These are phyloP conservation scores for Cyclospora cayetanensis DNA, from an alignment of 169 alveolate genomes.

Conservation along the genomic window DNA sequence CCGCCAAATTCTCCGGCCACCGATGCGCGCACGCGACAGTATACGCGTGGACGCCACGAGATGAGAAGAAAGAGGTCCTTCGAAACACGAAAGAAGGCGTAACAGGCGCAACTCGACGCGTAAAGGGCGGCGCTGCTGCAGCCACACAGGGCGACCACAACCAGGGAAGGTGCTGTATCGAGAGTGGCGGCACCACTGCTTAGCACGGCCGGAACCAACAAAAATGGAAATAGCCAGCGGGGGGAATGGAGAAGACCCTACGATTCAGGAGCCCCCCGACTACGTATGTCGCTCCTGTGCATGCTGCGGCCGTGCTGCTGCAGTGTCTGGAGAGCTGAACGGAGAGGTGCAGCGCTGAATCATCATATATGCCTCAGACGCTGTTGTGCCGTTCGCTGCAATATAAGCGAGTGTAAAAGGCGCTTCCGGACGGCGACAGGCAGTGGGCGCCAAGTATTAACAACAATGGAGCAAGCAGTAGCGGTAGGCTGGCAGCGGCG, in stretches of 20 bases:
- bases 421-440: conserved; percentile 45
- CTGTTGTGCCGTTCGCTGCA: conserved; percentile 18
- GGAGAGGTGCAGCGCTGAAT: conserved; percentile 59
- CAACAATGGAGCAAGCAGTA: conserved; percentile 56
- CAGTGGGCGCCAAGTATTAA: conserved; percentile 50
- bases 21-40: conserved; percentile 1
- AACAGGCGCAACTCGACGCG: too few relatives aligned
- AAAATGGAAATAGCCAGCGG: conserved; percentile 32
- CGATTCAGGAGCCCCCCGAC: conserved; percentile 51
- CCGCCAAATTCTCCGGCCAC: conserved; percentile 21
- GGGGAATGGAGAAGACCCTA: conserved; percentile 49
- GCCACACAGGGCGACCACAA: neutral
- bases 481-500: conserved; percentile 64
- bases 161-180: too few relatives aligned
- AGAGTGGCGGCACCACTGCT: conserved; percentile 34
- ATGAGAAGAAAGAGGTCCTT: neutral
- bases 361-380: conserved; percentile 45
- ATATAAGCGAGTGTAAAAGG: conserved; percentile 18
- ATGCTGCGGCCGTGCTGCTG: conserved; percentile 67
- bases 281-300: too few relatives aligned
- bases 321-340: conserved; percentile 57
- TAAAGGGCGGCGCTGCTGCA: neutral
- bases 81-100: neutral
- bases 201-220: conserved; percentile 24
- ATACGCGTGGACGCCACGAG: neutral